Percentiles rank a stretch among this genome's conserved stretches.
These are phyloP conservation scores for Pseudodiploospora longispora DNA, from an alignment of 2,329 filamentous ascomycete species.

Conservation along the genomic window DNA sequence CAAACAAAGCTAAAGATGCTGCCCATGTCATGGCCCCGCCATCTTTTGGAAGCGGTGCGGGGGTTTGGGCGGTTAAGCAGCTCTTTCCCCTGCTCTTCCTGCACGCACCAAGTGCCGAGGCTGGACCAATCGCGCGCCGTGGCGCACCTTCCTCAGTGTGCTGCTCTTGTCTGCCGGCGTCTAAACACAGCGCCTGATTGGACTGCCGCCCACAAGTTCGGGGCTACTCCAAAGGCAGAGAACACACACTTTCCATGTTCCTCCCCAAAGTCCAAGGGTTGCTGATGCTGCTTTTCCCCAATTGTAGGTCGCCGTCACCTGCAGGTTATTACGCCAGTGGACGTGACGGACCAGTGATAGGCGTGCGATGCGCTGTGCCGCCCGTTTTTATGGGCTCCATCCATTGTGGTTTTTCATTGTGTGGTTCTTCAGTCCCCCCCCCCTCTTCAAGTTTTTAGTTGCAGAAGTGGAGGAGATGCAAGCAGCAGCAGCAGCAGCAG, in stretches of 20 bases:
- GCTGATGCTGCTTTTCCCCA: background rate
- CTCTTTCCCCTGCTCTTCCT: background rate
- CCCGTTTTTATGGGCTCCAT: no score
- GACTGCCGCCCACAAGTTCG: slow-evolving; percentile 6
- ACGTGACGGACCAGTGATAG: background rate
- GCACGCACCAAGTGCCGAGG: no score
- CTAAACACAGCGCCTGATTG: slow-evolving; percentile 15
- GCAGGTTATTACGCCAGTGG: slow-evolving; percentile 1
- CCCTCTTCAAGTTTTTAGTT: no score
- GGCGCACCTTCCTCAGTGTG: slow-evolving; percentile 3
- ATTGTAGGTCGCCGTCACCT: slow-evolving; percentile 4
- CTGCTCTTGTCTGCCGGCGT: slow-evolving; percentile 18
- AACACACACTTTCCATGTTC: no score
- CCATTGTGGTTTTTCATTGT: no score
- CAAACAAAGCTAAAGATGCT: no score
- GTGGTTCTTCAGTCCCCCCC: no score
- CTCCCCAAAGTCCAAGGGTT: no score
- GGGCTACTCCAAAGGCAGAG: background rate
- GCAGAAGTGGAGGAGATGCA: no score
- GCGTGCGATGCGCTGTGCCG: no score
- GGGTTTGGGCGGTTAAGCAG: slow-evolving; percentile 8
- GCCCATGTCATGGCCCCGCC: no score
- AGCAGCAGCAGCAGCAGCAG: no score
- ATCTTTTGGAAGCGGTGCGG: background rate
- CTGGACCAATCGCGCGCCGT: background rate